Evolutionary conservation across 148 eudicot species (phyloP).

Genomic region (Silene uniflora): DNA sequence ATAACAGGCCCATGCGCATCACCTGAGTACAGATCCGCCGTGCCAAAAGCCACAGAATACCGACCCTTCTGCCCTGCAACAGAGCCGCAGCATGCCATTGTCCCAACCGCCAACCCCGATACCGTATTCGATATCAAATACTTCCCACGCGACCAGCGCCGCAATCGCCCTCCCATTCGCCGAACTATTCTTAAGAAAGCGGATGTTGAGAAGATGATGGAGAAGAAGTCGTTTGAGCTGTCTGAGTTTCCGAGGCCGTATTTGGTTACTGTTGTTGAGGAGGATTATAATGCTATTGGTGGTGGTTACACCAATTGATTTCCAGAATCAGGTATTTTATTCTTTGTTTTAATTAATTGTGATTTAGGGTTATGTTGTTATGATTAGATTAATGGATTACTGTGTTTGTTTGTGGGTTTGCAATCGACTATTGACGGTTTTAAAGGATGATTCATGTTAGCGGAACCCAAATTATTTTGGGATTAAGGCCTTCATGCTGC

Average conservation of each 20-base stretch:
- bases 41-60: conserved; percentile 78
- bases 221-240: conserved; percentile 41
- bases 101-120: conserved; percentile 66
- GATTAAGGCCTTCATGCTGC: no score
- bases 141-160: conserved; percentile 73
- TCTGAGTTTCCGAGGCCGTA: conserved; percentile 55
- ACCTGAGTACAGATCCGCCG: conserved; percentile 61
- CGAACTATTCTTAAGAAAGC: conserved; percentile 63
- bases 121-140: conserved; percentile 85
- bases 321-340: background rate
- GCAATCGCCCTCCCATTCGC: conserved; percentile 72
- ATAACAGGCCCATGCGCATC: conserved; percentile 65
- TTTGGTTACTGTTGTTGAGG: conserved; percentile 39
- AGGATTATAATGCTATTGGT: conserved; percentile 52
- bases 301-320: conserved; percentile 45
- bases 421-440: no score
- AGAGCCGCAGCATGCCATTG: conserved; percentile 47
- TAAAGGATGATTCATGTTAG: no score
- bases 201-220: conserved; percentile 66
- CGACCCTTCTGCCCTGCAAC: conserved; percentile 81
- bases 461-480: no score
- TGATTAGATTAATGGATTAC: no score
- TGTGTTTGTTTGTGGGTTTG: no score
- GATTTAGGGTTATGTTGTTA: no score
- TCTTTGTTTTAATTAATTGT: no score